Conservation (phyloP, 108 stramenopile species). For the Cyclostephanos invisitatus region DNA sequence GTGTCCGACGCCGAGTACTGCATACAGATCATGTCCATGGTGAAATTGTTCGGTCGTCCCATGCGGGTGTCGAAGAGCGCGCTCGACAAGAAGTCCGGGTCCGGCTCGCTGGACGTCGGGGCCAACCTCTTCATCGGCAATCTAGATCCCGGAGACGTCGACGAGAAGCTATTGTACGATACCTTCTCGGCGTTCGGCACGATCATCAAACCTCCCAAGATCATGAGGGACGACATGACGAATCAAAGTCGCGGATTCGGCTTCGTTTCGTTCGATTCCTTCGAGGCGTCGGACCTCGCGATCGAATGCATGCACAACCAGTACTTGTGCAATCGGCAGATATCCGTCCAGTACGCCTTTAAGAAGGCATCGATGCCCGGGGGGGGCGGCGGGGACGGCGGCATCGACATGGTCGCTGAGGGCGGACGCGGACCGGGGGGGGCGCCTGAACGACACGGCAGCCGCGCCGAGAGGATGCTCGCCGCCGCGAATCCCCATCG, state of each 20-base stretch:
- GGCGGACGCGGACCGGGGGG: constrained; percentile 57
- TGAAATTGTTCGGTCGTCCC: constrained; percentile 91
- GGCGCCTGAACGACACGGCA: constrained; percentile 92
- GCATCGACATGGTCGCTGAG: constrained; percentile 49
- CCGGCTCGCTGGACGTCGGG: constrained; percentile 85
- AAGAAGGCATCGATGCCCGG: constrained; percentile 80
- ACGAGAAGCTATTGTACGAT: constrained; percentile 98
- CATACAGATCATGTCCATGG: constrained; percentile 96
- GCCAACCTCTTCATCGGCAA: constrained; percentile 99
- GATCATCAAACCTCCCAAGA: constrained; percentile 86
- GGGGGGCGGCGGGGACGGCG: constrained; percentile 20
- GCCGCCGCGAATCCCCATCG: constrained; percentile 80
- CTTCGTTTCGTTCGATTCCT: constrained; percentile 92
- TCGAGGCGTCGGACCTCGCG: constrained; percentile 95
- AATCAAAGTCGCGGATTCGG: constrained; percentile 92
- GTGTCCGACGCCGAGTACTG: constrained; percentile 96
- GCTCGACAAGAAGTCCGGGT: constrained; percentile 77
- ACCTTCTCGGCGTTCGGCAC: constrained; percentile 98
- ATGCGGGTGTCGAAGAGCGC: constrained; percentile 90
- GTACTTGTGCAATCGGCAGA: constrained; percentile 94
- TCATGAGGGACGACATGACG: constrained; percentile 89
- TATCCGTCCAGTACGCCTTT: constrained; percentile 96
- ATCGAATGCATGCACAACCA: constrained; percentile 99
- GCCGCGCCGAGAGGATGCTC: constrained; percentile 96
- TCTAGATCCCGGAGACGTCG: constrained; percentile 92